Evolutionary conservation across 176 grass and related monocot genomes (phyloP), one percentile per base, ranked within the genome.

Genomic region (Puya raimondii): DNA sequence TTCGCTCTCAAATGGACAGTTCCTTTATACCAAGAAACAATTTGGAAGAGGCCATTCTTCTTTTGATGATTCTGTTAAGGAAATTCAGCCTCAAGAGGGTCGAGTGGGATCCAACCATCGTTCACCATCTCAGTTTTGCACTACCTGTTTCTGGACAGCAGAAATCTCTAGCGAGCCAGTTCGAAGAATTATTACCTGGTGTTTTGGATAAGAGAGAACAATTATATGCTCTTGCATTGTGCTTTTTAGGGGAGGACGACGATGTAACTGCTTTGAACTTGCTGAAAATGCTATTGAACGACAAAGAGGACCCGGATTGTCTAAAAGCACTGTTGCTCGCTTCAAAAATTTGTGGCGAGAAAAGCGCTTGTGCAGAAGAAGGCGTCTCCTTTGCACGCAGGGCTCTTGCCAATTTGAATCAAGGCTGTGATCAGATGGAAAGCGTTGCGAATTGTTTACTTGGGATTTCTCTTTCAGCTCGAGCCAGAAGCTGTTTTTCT

Each of bases 31-130:
- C 95, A 64, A 81, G 48, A 63, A 99, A 99, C 51, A 99, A 94
- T 81, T 80, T 84, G 52, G 95, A 99, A 86, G 95, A 99, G 64
- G 95, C 95, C 69, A 85, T 84, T 88, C 84, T 99, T 80, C 77
- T 99, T 71, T 72, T 99, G 68, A 81, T 90, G 71, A 86, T 99
- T 90, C 82, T 99, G 10, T 69, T 90, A 82, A 87, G 87, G 63
- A 99, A 92, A 64, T 92, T 83, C 77, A 81, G 84, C 83, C 86
- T 82, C 14, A 88, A 83, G 72, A 85, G 76, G 80, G 77, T 99
- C 76, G 74, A 86, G 63, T 64, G 78, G 84, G 94, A 99, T 50
- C 77, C 77, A 48, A 85, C 86, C 84, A 54, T 93, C 21, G 74
- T 88, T 68, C 71, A 94, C 72, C 87, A 99, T 74, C 82, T 99